These are phyloP conservation scores for Lipomyces spencermartinsiae DNA, from an alignment of 805 yeast genomes.

Conservation along the genomic window DNA sequence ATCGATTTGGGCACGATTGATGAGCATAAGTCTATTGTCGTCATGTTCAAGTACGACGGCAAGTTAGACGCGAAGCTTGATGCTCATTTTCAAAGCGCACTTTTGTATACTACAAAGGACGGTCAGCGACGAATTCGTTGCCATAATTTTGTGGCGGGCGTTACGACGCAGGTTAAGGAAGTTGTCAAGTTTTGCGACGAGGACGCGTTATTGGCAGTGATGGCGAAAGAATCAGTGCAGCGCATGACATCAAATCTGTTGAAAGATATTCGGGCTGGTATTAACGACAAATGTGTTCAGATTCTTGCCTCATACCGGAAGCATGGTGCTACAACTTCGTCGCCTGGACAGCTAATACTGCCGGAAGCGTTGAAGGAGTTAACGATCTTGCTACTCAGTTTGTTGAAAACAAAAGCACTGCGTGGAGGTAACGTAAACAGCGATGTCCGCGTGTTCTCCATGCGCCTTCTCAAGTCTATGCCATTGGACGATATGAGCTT, in stretches of 20 bases:
- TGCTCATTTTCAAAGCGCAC: slow-evolving; percentile 89
- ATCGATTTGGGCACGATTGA: slow-evolving; percentile 73
- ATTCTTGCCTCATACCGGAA: slow-evolving; percentile 66
- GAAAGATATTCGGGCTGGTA: slow-evolving; percentile 57
- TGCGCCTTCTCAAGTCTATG: slow-evolving; percentile 57
- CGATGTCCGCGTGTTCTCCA: slow-evolving; percentile 68
- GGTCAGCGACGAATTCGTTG: slow-evolving; percentile 87
- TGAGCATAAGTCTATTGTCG: slow-evolving; percentile 69
- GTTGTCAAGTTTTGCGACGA: slow-evolving; percentile 83
- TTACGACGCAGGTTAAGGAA: slow-evolving; percentile 72
- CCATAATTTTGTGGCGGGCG: slow-evolving; percentile 82
- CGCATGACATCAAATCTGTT: slow-evolving; percentile 41
- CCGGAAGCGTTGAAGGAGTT: slow-evolving; percentile 81
- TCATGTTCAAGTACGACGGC: slow-evolving; percentile 78
- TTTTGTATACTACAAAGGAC: slow-evolving; percentile 76
- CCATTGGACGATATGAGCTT: slow-evolving; percentile 63
- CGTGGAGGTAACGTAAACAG: slow-evolving; percentile 57
- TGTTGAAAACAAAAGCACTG: slow-evolving; percentile 71
- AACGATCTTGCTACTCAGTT: slow-evolving; percentile 68
- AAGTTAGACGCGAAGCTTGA: slow-evolving; percentile 71
- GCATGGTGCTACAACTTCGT: slow-evolving; percentile 48
- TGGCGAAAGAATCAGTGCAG: slow-evolving; percentile 47
- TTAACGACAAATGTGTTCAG: slow-evolving; percentile 60
- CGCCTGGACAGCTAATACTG: slow-evolving; percentile 71
- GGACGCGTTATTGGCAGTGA: slow-evolving; percentile 62